These are phyloP conservation scores for Debaryomyces subglobosus DNA, from an alignment of 1,139 yeast species.

Conservation along the genomic window DNA sequence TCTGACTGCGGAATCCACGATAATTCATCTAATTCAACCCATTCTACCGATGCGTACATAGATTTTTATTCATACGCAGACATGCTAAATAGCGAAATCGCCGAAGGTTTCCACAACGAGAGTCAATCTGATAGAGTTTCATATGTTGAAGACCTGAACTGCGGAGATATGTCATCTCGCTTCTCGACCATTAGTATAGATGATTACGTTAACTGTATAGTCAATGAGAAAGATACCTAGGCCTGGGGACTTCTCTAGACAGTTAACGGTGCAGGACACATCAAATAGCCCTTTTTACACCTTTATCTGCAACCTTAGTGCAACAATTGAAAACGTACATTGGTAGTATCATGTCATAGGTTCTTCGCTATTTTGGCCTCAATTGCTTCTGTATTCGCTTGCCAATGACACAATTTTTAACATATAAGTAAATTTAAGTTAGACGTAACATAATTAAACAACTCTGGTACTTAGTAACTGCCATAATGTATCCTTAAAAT, in stretches of 20 bases:
- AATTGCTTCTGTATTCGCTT: neutral
- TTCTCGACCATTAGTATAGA: slow-evolving; percentile 23
- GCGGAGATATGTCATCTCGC: slow-evolving; percentile 3
- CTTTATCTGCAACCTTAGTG: neutral
- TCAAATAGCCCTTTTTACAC: too few relatives aligned
- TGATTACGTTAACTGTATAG: slow-evolving; percentile 18
- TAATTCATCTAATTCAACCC: neutral
- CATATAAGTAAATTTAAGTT: neutral
- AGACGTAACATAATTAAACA: neutral
- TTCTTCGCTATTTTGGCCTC: neutral
- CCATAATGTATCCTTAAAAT: neutral
- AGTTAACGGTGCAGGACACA: neutral
- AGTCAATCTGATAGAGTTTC: neutral
- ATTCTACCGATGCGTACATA: slow-evolving; percentile 17
- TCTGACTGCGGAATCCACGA: too few relatives aligned
- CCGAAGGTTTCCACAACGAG: neutral
- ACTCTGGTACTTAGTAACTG: neutral
- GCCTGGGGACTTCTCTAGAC: neutral
- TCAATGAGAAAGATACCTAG: neutral
- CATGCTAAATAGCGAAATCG: slow-evolving; percentile 24
- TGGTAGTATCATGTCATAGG: neutral
- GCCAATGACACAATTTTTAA: neutral
- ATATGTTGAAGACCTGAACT: neutral
- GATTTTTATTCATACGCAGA: slow-evolving; percentile 34
- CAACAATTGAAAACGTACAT: neutral